Percentiles rank a stretch among this genome's conserved stretches.
These are phyloP conservation scores for Ophiostoma populinum DNA, from an alignment of 2,329 filamentous ascomycete genomes.

Conservation along the genomic window DNA sequence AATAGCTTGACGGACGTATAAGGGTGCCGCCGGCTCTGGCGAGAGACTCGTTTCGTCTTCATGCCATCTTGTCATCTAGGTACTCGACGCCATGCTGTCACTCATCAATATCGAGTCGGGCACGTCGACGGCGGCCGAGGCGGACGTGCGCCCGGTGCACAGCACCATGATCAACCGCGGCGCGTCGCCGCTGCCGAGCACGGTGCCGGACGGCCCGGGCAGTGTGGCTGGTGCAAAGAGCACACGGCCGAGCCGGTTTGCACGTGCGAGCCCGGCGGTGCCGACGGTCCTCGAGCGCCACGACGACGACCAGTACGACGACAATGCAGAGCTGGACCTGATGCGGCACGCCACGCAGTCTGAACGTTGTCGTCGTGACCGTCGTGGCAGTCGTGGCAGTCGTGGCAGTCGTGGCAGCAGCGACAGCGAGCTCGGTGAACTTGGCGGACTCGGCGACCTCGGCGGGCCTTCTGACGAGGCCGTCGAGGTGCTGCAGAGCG, in stretches of 20 bases:
- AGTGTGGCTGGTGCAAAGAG: no score
- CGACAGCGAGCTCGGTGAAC: no score
- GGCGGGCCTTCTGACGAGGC: constrained; percentile 17
- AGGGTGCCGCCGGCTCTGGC: no score
- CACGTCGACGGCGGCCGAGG: constrained; percentile 9
- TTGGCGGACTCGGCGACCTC: constrained; percentile 1
- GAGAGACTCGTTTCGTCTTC: no score
- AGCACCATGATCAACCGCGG: constrained; percentile 9
- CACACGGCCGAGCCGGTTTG: no score
- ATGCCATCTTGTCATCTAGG: neutral
- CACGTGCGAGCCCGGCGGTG: constrained; percentile 21
- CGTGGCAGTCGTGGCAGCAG: no score
- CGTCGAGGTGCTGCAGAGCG: constrained; percentile 34
- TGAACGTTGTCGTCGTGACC: no score
- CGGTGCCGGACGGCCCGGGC: no score
- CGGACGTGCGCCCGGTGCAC: constrained; percentile 19
- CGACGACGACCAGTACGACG: constrained; percentile 1
- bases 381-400: no score
- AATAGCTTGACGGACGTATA: no score
- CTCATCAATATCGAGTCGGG: constrained; percentile 14
- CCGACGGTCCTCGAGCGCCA: constrained; percentile 15
- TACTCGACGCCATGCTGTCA: constrained; percentile 4
- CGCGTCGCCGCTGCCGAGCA: no score
- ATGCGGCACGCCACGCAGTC: constrained; percentile 2
- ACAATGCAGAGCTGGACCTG: neutral